Conservation (phyloP, 371 early-diverging fungal genomes). For the Blakeslea trispora region DNA sequence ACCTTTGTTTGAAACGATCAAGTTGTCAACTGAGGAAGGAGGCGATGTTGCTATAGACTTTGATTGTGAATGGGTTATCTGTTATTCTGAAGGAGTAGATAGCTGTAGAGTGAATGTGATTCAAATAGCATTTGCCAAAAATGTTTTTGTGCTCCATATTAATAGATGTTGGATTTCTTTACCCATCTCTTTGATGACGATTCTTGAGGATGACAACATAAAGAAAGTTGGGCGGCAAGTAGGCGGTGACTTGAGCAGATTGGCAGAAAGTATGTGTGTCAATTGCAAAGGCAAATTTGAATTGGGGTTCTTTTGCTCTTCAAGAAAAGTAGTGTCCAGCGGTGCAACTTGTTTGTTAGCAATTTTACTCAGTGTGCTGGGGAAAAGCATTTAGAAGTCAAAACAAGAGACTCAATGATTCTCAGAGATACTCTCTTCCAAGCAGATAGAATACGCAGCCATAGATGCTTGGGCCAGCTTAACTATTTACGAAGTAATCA, state of each 20-base stretch:
- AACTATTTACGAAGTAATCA: not conserved
- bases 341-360: too few species aligned
- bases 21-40: not conserved
- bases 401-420: too few species aligned
- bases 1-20: not conserved
- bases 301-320: too few species aligned
- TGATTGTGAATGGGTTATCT: not conserved
- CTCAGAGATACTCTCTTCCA: too few species aligned
- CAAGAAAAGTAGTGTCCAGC: too few species aligned
- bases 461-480: not conserved
- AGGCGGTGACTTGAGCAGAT: not conserved
- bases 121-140: not conserved
- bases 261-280: not conserved
- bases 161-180: not conserved
- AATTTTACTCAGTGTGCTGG: too few species aligned
- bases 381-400: too few species aligned
- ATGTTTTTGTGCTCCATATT: not conserved
- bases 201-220: not conserved
- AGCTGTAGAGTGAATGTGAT: not conserved
- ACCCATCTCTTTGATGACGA: not conserved
- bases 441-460: too few species aligned
- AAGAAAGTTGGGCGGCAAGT: constrained; percentile 1
- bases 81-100: not conserved
- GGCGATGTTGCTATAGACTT: not conserved
- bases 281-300: not conserved